Base-by-base conservation (phyloP, 2,329 filamentous ascomycete genomes). In the Bipolaris sorokiniana region DNA sequence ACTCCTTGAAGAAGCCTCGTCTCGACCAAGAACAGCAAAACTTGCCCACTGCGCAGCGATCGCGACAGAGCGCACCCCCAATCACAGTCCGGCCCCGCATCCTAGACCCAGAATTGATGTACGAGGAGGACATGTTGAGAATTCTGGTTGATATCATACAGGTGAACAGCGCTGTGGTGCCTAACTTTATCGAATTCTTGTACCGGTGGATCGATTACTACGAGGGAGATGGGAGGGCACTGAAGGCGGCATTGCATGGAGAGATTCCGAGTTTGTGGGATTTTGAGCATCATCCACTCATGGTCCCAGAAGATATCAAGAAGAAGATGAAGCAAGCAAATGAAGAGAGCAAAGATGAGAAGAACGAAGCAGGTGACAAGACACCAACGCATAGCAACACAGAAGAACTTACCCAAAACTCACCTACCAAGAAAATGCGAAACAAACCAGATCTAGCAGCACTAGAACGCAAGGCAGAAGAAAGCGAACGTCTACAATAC, bases 251-350 rank as follows among this genome's bases (percentile, higher is more conserved):
- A n/a, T 41, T 74, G 28, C 55, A 61, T 10, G 60, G 59, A 48
- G 73, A 76, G 51, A 75, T 76, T 22, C 73, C 72, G 9, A 74
- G 68, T 45, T 49, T 76, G 34, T 74, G 69, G 70, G 67, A 72
- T 36, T 76, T 75, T 48, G 72, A 75, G 23, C 64, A 65, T 16
- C 72, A 73, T 31, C 72, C 73, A 15, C 52, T 67, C 23, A 18
- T 63, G 7, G 42, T 73, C 13, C 59, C 64, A 5, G 51, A 16
- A 16, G 59, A 62, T 1, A 15, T 56, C 9, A 56, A 49, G 36
- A 59, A 62, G 23, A 54, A 40, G 5, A 18, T 41, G 3, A 46
- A 45, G 18, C 41, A 54, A 45, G 47, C 33, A 10, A 46, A 34
- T 4, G 31, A 34, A 5, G 44, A 23, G 16, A 51, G n/a, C 20